Conservation (phyloP, 2,329 filamentous ascomycete genomes). For the Claviceps pazoutovae region DNA sequence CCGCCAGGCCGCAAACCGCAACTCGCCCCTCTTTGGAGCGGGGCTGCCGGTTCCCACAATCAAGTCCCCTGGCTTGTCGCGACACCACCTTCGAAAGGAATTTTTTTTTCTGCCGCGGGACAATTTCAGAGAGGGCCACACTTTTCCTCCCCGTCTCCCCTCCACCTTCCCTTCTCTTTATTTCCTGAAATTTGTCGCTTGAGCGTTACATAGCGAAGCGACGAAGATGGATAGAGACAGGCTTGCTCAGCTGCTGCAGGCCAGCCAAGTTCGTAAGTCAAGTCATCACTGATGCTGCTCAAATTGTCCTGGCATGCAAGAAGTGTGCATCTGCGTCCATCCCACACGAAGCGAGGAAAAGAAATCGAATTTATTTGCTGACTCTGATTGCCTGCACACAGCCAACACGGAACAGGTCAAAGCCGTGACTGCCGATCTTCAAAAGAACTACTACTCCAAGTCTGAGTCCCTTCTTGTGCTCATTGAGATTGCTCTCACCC, state of each 20-base stretch:
- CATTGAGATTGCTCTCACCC: constrained; percentile 74
- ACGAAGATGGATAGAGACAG: constrained; percentile 42
- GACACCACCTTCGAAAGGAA: constrained; percentile 1
- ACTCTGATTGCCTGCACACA: constrained; percentile 27
- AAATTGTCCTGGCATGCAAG: neutral
- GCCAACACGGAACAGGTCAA: constrained; percentile 84
- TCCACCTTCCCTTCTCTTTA: constrained; percentile 1
- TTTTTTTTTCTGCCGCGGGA: constrained; percentile 10
- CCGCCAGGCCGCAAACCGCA: neutral
- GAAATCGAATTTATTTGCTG: constrained; percentile 12
- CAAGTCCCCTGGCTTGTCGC: constrained; percentile 1
- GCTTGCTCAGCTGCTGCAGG: constrained; percentile 76
- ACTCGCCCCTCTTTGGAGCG: constrained; percentile 5
- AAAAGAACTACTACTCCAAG: constrained; percentile 84
- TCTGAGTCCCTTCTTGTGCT: constrained; percentile 74
- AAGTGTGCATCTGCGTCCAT: neutral
- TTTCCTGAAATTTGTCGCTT: constrained; percentile 6
- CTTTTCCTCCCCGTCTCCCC: constrained; percentile 2
- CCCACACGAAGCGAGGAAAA: neutral
- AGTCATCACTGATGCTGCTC: constrained; percentile 2
- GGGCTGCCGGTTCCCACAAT: constrained; percentile 1
- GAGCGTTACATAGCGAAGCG: constrained; percentile 6
- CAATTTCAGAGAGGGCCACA: constrained; percentile 4
- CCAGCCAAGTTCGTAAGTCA: constrained; percentile 70
- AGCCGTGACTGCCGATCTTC: constrained; percentile 75